Evolutionary conservation across 345 rosid genomes (phyloP), one percentile per base, ranked within the genome.

Genomic region (Reutealis trisperma): DNA sequence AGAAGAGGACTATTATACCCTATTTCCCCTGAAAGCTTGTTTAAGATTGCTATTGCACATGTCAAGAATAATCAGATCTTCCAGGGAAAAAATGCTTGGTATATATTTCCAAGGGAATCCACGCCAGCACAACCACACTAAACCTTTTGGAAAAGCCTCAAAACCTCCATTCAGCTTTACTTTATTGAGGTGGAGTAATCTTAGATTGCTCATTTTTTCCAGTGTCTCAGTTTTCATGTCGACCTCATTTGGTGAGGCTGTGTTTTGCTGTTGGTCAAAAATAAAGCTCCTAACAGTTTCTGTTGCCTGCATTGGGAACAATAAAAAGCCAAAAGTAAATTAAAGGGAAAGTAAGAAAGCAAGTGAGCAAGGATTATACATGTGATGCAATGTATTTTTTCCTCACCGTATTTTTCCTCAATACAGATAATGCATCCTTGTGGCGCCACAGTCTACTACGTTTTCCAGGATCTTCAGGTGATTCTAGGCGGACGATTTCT

Each of bases 401-500:
- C 10, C 55, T 22, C 67, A 83, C 86, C 72, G 67, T 72, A 24
- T 67, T 18, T 21, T 73, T 25, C 7, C 30, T 61, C n/a, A 84
- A 16, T n/a, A 70, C 71, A 14, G 63, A 52, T 2, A 71, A 8
- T 13, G 79, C 78, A 64, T 77, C 82, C 8, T 75, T 69, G 11
- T 42, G 59, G 49, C 16, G 58, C 86, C 84, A 84, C 25, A 84
- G 21, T 24, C 86, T 80, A 45, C 70, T 84, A 8, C 75, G 79
- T 30, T 60, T 57, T 7, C 75, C 77, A 7, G 64, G 75, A 60
- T 76, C 76, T 3, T 0, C 32, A 4, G 52, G 22, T 57, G 22
- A 49, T 65, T 74, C 69, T 16, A 51, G 67, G 3, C 63, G 79
- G 75, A 77, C 84, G 57, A 78, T 66, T 8, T 71, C 72, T 64